Evolutionary conservation across 2,329 filamentous ascomycete species (phyloP).

Genomic region (Fusarium sp.): DNA sequence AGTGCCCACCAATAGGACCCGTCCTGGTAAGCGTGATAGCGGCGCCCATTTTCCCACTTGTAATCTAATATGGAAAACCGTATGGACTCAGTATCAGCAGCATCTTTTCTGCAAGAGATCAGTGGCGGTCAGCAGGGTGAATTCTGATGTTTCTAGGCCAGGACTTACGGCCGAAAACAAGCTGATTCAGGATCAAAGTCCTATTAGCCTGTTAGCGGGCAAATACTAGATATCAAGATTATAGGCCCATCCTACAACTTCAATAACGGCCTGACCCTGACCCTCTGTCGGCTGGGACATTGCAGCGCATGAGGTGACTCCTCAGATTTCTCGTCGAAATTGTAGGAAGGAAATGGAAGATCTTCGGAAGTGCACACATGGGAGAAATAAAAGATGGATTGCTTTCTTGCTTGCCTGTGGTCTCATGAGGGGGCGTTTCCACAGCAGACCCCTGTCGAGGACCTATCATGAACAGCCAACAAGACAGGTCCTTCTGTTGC

Average conservation of each 20-base stretch:
- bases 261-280: conserved; percentile 9
- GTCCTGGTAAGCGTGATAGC: conserved; percentile 60
- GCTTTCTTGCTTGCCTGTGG: too few species aligned
- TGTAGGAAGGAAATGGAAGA: too few species aligned
- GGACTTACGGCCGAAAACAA: conserved; percentile 23
- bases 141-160: too few species aligned
- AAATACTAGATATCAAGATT: rapidly evolving
- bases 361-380: too few species aligned
- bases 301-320: background rate
- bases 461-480: too few species aligned
- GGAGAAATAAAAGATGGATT: too few species aligned
- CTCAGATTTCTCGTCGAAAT: too few species aligned
- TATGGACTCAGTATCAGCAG: conserved; percentile 37
- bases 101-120: background rate
- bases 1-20: conserved; percentile 52
- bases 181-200: conserved; percentile 27
- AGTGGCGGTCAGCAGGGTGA: rapidly evolving
- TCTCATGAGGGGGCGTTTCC: too few species aligned
- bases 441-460: too few species aligned
- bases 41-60: conserved; percentile 59
- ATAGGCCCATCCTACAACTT: conserved; percentile 15
- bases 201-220: conserved; percentile 5
- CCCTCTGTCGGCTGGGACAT: background rate
- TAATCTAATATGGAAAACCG: conserved; percentile 36
- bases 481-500: too few species aligned